A percentile compares a stretch with the other conserved stretches of the same genome.
Conservation (phyloP, 2,329 filamentous ascomycete species). For the Aspergillus awamori region DNA sequence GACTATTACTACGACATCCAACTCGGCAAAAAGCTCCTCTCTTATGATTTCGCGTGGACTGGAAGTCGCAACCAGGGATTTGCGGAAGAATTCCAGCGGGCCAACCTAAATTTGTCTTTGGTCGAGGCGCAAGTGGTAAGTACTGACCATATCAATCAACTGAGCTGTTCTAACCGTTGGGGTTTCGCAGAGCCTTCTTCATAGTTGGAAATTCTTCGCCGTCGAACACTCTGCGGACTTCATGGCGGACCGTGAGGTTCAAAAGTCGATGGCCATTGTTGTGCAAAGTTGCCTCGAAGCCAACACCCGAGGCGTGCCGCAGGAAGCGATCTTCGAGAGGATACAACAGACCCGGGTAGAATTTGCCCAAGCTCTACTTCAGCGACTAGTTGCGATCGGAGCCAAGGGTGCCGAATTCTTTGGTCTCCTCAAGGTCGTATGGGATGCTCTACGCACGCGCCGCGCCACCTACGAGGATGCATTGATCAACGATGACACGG, state of each 20-base stretch:
- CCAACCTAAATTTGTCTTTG: constrained; percentile 87
- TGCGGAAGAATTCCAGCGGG: constrained; percentile 76
- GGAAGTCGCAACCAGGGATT: constrained; percentile 71
- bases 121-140: constrained; percentile 88
- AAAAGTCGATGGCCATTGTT: constrained; percentile 72
- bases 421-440: constrained; percentile 59
- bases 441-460: constrained; percentile 61
- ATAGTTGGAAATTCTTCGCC: constrained; percentile 86
- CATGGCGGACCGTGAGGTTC: constrained; percentile 58
- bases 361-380: constrained; percentile 78
- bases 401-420: constrained; percentile 56
- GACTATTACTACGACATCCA: constrained; percentile 84
- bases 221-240: constrained; percentile 76
- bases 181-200: constrained; percentile 67
- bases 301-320: constrained; percentile 71
- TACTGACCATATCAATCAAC: constrained; percentile 7
- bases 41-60: constrained; percentile 76
- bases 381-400: constrained; percentile 68
- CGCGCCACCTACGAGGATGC: constrained; percentile 63
- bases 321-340: constrained; percentile 79
- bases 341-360: constrained; percentile 77
- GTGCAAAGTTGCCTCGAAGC: constrained; percentile 76
- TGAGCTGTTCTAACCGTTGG: constrained; percentile 31
- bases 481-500: constrained; percentile 58
- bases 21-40: constrained; percentile 74